Conservation (phyloP, 2,329 filamentous ascomycete genomes). For the Hortaea werneckii region DNA sequence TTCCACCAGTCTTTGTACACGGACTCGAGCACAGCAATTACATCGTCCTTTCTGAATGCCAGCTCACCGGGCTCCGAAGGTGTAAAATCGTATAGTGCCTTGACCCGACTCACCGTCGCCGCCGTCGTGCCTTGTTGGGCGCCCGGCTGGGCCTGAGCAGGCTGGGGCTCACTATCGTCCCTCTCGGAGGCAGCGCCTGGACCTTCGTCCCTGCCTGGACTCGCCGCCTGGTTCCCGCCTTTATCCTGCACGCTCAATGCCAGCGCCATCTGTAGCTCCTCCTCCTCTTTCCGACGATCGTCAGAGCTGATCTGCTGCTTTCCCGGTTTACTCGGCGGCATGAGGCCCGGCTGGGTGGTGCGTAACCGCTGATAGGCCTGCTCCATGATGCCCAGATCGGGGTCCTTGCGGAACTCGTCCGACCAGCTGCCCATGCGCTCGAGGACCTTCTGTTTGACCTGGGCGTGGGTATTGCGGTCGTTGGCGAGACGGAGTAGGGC, state of each 20-base stretch:
- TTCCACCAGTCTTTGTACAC: slow-evolving; percentile 99
- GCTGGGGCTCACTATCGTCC: slow-evolving; percentile 19
- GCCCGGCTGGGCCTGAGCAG: slow-evolving; percentile 30
- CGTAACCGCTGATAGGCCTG: slow-evolving; percentile 86
- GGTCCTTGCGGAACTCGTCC: slow-evolving; percentile 82
- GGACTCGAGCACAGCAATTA: slow-evolving; percentile 93
- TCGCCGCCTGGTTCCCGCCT: slow-evolving; percentile 20
- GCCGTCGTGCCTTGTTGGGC: slow-evolving; percentile 70
- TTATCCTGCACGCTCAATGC: slow-evolving; percentile 89
- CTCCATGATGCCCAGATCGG: slow-evolving; percentile 94
- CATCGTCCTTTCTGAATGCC: slow-evolving; percentile 91
- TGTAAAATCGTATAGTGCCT: slow-evolving; percentile 88
- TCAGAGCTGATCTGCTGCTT: slow-evolving; percentile 85
- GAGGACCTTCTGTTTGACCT: slow-evolving; percentile 93
- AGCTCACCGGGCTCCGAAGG: slow-evolving; percentile 90
- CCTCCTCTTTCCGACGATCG: slow-evolving; percentile 90
- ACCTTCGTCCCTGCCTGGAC: slow-evolving; percentile 10
- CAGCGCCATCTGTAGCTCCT: slow-evolving; percentile 92
- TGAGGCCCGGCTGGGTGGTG: slow-evolving; percentile 65
- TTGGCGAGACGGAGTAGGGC: slow-evolving; percentile 80
- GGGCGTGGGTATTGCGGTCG: slow-evolving; percentile 87
- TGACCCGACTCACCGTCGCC: slow-evolving; percentile 87
- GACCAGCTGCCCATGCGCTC: slow-evolving; percentile 96
- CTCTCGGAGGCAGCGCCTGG: slow-evolving; percentile 5
- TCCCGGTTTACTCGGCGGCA: slow-evolving; percentile 75